These are phyloP conservation scores for Aspergillus persii DNA, from an alignment of 2,329 filamentous ascomycete genomes.

Conservation along the genomic window DNA sequence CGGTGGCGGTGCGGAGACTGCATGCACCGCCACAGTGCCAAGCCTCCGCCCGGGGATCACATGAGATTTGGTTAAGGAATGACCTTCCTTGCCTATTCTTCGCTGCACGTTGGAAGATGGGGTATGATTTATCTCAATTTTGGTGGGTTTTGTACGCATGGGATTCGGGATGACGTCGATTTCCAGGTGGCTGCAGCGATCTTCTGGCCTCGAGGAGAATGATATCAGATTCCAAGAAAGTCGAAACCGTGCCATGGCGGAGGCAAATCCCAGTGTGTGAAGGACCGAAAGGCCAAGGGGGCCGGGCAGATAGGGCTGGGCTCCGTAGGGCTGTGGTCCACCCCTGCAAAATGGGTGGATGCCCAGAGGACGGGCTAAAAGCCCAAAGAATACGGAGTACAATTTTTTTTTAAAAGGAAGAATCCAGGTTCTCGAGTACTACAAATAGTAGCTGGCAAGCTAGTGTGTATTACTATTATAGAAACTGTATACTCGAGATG, in stretches of 20 bases:
- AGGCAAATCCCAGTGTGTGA: neutral
- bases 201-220: neutral
- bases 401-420: too few relatives aligned
- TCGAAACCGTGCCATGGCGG: neutral
- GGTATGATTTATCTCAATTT: neutral
- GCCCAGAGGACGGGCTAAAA: neutral
- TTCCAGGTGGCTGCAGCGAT: neutral
- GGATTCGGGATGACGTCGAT: neutral
- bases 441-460: too few relatives aligned
- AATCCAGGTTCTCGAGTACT: neutral
- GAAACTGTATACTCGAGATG: neutral
- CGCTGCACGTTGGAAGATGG: neutral
- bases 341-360: neutral
- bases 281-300: neutral
- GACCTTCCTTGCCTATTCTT: too few relatives aligned
- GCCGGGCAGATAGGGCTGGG: neutral
- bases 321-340: slow-evolving; percentile 7
- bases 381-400: too few relatives aligned
- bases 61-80: too few relatives aligned
- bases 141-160: neutral
- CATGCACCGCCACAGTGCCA: too few relatives aligned
- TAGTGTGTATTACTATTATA: too few relatives aligned
- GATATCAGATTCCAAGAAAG: neutral
- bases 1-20: too few relatives aligned
- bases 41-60: too few relatives aligned